Evolutionary conservation across 108 stramenopile species (phyloP).

Genomic region (Conticribra weissflogii): DNA sequence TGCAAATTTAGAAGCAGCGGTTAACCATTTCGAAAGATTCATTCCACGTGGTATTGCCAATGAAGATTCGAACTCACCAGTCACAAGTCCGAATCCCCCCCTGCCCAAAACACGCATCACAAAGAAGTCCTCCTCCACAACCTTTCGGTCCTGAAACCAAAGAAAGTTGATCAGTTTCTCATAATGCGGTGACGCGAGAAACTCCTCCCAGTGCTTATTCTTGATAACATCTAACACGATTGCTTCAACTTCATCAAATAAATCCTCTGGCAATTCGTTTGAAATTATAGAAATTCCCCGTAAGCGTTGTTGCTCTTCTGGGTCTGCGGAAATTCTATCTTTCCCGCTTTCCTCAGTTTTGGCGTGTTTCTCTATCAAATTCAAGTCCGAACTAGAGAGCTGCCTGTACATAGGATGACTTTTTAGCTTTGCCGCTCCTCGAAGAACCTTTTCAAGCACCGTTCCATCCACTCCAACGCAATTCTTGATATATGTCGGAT

Average conservation of each 20-base stretch:
- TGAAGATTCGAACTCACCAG: constrained; percentile 62
- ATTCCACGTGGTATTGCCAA: not conserved
- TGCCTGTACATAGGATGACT: constrained; percentile 26
- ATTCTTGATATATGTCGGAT: constrained; percentile 12
- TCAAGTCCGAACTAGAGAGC: not conserved
- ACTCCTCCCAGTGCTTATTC: constrained; percentile 64
- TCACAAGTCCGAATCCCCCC: constrained; percentile 94
- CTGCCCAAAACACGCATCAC: constrained; percentile 93
- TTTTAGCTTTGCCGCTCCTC: constrained; percentile 15
- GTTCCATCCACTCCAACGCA: constrained; percentile 54
- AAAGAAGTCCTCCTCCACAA: constrained; percentile 91
- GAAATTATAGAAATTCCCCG: constrained; percentile 19
- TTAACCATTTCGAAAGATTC: too few species aligned
- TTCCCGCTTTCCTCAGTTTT: not conserved
- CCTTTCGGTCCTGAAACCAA: constrained; percentile 75
- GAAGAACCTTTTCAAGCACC: constrained; percentile 24
- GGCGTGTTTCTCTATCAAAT: not conserved
- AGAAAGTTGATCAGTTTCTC: constrained; percentile 67
- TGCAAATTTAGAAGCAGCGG: not conserved
- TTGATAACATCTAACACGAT: constrained; percentile 65
- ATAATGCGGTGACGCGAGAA: constrained; percentile 61
- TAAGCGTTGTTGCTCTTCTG: not conserved
- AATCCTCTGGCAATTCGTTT: constrained; percentile 32
- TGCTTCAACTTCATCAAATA: constrained; percentile 73
- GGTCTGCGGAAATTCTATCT: not conserved